phyloP scores from a whole-genome alignment of 1,284 basidiomycete genomes.

The Leccinum glutinopallens region DNA sequence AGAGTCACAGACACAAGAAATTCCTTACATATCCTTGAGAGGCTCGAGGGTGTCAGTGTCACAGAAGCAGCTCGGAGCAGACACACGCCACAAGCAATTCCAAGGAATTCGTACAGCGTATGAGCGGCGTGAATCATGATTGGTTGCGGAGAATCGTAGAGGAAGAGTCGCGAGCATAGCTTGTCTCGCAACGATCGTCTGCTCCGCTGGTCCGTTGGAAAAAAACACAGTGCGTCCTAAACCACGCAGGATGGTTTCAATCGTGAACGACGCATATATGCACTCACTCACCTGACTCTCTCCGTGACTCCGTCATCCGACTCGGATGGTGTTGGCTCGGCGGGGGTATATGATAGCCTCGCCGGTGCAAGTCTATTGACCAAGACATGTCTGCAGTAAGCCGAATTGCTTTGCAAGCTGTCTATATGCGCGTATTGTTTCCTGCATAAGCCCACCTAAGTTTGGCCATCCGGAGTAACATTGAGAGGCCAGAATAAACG shows the following conservation, averaged over 20 bases:
- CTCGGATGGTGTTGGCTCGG: background rate
- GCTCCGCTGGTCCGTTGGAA: constrained; percentile 43
- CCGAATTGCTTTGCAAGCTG: constrained; percentile 33
- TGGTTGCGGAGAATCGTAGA: constrained; percentile 64
- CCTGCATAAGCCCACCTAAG: background rate
- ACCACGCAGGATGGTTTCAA: background rate
- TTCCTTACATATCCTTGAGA: constrained; percentile 53
- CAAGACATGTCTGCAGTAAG: constrained; percentile 24
- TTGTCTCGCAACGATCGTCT: constrained; percentile 55
- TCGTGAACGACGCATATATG: constrained; percentile 17
- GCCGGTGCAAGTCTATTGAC: constrained; percentile 13
- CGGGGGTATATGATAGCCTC: constrained; percentile 6
- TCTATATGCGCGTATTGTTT: constrained; percentile 21
- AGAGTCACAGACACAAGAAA: constrained; percentile 3
- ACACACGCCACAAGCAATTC: constrained; percentile 59
- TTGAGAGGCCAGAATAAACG: background rate
- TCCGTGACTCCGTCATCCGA: constrained; percentile 2
- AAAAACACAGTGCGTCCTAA: constrained; percentile 20
- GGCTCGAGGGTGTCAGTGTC: constrained; percentile 27
- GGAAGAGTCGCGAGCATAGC: constrained; percentile 58
- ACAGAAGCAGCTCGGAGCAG: constrained; percentile 7
- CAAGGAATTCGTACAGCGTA: constrained; percentile 69
- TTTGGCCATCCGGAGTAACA: too few relatives aligned
- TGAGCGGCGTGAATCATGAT: constrained; percentile 63
- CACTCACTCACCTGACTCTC: constrained; percentile 21